Conservation (phyloP, 192 early-diverging fungal genomes). For the Backusella westeae region DNA sequence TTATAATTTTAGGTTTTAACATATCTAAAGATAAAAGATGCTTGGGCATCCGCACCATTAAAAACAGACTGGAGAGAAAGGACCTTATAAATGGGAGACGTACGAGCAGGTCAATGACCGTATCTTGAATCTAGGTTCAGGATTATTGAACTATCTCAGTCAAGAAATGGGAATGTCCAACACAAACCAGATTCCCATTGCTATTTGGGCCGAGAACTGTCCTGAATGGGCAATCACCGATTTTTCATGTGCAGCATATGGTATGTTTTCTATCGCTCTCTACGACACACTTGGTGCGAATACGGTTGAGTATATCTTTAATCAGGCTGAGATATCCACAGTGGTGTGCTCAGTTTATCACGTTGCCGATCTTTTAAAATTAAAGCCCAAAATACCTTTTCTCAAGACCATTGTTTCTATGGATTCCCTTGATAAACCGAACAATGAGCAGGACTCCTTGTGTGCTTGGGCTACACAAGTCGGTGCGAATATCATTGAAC, state of each 20-base stretch:
- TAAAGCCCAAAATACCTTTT: constrained; percentile 53
- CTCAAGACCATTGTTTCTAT: constrained; percentile 71
- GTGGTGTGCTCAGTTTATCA: constrained; percentile 52
- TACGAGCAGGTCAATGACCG: constrained; percentile 61
- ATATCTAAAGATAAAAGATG: constrained; percentile 51
- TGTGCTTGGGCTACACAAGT: constrained; percentile 39
- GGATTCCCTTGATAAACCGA: constrained; percentile 38
- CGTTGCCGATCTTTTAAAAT: constrained; percentile 42
- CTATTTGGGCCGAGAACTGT: constrained; percentile 17
- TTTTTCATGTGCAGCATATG: constrained; percentile 58
- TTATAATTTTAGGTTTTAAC: constrained; percentile 41
- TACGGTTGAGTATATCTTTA: constrained; percentile 80
- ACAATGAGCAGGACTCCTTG: constrained; percentile 1
- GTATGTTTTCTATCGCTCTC: constrained; percentile 69
- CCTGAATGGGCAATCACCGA: constrained; percentile 72
- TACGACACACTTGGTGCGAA: constrained; percentile 90
- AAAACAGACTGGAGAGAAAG: constrained; percentile 60
- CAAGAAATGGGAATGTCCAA: background rate
- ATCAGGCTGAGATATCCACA: constrained; percentile 78
- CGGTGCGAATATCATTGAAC: constrained; percentile 41
- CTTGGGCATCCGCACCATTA: constrained; percentile 59
- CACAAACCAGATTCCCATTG: constrained; percentile 15
- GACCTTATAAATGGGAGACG: constrained; percentile 68
- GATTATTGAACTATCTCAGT: constrained; percentile 60
- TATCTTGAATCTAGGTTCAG: constrained; percentile 62